Conservation (phyloP, 345 rosid genomes). For the Pseudoturritis turrita region DNA sequence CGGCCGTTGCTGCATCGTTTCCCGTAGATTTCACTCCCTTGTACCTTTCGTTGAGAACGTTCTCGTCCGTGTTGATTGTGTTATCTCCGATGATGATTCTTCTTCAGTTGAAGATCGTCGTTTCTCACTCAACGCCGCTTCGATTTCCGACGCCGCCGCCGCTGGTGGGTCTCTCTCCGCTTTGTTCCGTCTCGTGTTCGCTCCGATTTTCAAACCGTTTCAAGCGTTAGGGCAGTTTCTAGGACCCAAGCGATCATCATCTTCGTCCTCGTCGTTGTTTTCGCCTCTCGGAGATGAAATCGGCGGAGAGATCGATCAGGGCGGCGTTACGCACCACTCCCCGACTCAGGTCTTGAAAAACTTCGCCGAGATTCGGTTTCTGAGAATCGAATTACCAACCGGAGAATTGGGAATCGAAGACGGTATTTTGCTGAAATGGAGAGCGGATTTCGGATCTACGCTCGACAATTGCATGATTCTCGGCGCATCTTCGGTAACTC, state of each 20-base stretch:
- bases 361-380: slow-evolving; percentile 71
- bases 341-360: slow-evolving; percentile 86
- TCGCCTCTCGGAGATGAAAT: slow-evolving; percentile 39
- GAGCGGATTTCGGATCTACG: slow-evolving; percentile 94
- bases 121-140: not conserved
- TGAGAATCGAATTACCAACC: slow-evolving; percentile 77
- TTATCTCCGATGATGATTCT: slow-evolving; percentile 71
- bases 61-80: slow-evolving; percentile 89
- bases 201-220: slow-evolving; percentile 67
- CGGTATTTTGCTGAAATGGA: slow-evolving; percentile 78
- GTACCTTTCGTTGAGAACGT: slow-evolving; percentile 84
- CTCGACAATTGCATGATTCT: slow-evolving; percentile 86
- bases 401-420: slow-evolving; percentile 91
- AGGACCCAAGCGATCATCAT: slow-evolving; percentile 44
- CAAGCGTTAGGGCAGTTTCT: slow-evolving; percentile 63
- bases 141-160: slow-evolving; percentile 29
- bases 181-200: slow-evolving; percentile 51
- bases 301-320: slow-evolving; percentile 57
- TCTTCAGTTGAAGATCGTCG: slow-evolving; percentile 53
- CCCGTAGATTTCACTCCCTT: slow-evolving; percentile 69
- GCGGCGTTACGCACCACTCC: slow-evolving; percentile 86
- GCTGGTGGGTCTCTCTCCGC: slow-evolving; percentile 38
- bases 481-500: slow-evolving; percentile 65
- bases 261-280: not conserved
- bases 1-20: slow-evolving; percentile 89